Conservation (phyloP, 495 filamentous ascomycete species). For the Xylaria intraflava region DNA sequence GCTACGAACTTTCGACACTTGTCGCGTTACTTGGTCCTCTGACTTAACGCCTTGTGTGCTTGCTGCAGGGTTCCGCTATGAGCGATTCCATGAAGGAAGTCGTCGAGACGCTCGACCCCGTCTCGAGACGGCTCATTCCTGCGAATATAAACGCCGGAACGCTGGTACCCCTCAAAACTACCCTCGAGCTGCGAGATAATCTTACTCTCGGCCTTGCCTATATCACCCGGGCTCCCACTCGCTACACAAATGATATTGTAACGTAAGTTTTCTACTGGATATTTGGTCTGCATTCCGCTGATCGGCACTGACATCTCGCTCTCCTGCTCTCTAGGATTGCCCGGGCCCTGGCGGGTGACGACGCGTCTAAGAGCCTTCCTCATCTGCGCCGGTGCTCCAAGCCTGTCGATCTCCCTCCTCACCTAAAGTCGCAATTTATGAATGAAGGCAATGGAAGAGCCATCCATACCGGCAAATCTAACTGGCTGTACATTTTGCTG, state of each 20-base stretch:
- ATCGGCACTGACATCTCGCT: constrained; percentile 7
- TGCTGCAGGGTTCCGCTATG: constrained; percentile 25
- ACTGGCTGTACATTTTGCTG: constrained; percentile 43
- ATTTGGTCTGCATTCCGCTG: not conserved
- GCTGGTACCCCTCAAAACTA: constrained; percentile 51
- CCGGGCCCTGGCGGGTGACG: constrained; percentile 17
- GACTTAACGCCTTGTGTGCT: constrained; percentile 17
- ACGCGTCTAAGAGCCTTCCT: constrained; percentile 51
- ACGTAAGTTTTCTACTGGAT: constrained; percentile 33
- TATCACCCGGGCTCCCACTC: constrained; percentile 47
- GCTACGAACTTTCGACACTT: not conserved
- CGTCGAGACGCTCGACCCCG: constrained; percentile 28
- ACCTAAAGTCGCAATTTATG: constrained; percentile 41
- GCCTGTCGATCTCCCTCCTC: constrained; percentile 56
- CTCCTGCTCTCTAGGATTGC: constrained; percentile 12
- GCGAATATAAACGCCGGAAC: constrained; percentile 20
- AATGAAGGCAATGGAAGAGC: constrained; percentile 38
- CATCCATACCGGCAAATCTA: constrained; percentile 42
- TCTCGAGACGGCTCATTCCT: constrained; percentile 21
- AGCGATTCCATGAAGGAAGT: constrained; percentile 28
- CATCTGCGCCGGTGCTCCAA: constrained; percentile 82
- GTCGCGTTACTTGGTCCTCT: not conserved
- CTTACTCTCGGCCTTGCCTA: constrained; percentile 43
- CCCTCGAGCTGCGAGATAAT: constrained; percentile 46
- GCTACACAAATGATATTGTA: constrained; percentile 45